Percentiles rank a stretch among this genome's conserved stretches.
Evolutionary conservation across 371 early-diverging fungal genomes (phyloP).

Genomic region (Mortierella sp.): DNA sequence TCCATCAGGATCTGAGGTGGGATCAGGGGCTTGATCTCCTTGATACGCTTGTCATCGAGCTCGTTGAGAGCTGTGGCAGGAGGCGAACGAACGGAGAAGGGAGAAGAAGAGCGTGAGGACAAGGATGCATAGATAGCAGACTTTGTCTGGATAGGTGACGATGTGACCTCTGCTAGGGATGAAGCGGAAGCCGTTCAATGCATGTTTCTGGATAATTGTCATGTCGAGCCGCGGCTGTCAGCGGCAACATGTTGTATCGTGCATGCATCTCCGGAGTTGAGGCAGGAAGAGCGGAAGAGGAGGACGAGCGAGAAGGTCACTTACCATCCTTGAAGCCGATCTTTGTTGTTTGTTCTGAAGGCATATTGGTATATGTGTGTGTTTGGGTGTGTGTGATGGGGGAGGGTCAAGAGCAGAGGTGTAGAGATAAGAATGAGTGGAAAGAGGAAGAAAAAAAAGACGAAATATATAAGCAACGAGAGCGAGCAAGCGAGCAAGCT

Average conservation of each 20-base stretch:
- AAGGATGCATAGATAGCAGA: background rate
- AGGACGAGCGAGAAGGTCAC: background rate
- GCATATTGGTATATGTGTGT: constrained; percentile 10
- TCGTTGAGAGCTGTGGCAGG: constrained; percentile 79
- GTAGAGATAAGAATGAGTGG: background rate
- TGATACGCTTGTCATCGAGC: constrained; percentile 93
- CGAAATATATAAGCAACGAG: constrained; percentile 1
- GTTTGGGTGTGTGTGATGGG: background rate
- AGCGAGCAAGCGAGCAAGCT: too few relatives aligned
- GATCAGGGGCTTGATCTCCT: constrained; percentile 89
- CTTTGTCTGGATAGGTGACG: background rate
- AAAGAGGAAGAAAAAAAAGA: background rate
- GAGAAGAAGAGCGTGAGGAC: constrained; percentile 4
- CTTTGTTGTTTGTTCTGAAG: constrained; percentile 34
- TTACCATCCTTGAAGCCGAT: constrained; percentile 63
- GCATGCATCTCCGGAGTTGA: background rate
- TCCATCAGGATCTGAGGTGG: constrained; percentile 96
- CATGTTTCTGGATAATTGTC: background rate
- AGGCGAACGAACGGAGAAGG: background rate
- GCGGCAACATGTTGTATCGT: background rate
- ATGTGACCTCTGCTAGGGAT: background rate
- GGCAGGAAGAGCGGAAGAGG: background rate
- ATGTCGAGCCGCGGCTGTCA: background rate
- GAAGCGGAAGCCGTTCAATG: background rate
- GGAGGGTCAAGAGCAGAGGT: background rate